A percentile compares a stretch with the other conserved stretches of the same genome.
Conservation (phyloP, 768 basidiomycete species). For the Naganishia kalamii region DNA sequence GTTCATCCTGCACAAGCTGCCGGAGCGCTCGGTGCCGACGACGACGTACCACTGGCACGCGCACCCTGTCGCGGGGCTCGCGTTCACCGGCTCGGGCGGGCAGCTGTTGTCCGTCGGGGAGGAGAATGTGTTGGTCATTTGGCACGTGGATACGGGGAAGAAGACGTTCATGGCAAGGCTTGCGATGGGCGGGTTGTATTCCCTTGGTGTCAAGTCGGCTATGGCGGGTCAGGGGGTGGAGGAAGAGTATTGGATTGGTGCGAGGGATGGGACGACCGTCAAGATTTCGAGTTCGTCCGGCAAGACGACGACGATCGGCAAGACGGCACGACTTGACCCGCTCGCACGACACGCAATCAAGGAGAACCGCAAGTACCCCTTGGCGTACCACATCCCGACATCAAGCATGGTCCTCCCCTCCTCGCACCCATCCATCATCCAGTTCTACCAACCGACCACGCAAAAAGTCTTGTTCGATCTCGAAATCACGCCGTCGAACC, state of each 20-base stretch:
- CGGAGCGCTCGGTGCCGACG: constrained; percentile 66
- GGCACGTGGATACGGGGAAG: constrained; percentile 83
- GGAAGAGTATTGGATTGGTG: constrained; percentile 79
- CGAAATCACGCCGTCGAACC: constrained; percentile 88
- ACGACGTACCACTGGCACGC: constrained; percentile 93
- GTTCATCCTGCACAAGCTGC: constrained; percentile 11
- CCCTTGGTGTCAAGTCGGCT: constrained; percentile 49
- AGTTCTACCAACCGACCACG: constrained; percentile 71
- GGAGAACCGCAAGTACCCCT: constrained; percentile 51
- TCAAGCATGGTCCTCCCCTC: constrained; percentile 79
- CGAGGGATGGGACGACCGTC: constrained; percentile 72
- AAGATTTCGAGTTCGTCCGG: constrained; percentile 68
- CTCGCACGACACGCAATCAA: constrained; percentile 50
- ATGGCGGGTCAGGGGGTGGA: constrained; percentile 50
- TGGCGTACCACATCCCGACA: constrained; percentile 68
- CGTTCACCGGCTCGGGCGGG: constrained; percentile 83
- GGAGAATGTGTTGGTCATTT: constrained; percentile 91
- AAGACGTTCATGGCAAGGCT: constrained; percentile 89
- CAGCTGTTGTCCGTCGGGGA: constrained; percentile 91
- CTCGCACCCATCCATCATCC: constrained; percentile 90
- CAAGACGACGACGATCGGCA: constrained; percentile 53
- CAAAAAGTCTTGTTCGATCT: constrained; percentile 73
- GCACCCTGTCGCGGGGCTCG: constrained; percentile 77
- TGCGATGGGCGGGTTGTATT: constrained; percentile 73
- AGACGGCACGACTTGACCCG: constrained; percentile 66